Conservation (phyloP, 176 grass and related monocot species). For the Poa pratensis region DNA sequence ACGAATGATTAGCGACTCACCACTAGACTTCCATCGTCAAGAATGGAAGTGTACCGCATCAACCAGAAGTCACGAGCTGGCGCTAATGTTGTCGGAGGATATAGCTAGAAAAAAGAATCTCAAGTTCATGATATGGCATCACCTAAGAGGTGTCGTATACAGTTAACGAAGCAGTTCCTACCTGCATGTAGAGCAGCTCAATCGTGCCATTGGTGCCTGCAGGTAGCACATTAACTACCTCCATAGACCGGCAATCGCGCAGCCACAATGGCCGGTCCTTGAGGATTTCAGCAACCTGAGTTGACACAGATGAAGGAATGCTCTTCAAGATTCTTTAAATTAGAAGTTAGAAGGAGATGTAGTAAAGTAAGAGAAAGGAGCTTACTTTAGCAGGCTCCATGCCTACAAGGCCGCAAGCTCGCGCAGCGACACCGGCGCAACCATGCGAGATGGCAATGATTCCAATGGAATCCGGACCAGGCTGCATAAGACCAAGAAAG, state of each 20-base stretch:
- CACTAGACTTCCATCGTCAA: slow-evolving; percentile 92
- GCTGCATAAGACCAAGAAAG: slow-evolving; percentile 53
- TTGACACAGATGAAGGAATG: neutral
- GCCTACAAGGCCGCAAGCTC: slow-evolving; percentile 93
- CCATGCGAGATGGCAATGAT: slow-evolving; percentile 98
- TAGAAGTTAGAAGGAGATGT: neutral
- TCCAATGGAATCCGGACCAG: slow-evolving; percentile 99
- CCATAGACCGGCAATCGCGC: slow-evolving; percentile 82
- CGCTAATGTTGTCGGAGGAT: slow-evolving; percentile 83
- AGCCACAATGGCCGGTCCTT: slow-evolving; percentile 86
- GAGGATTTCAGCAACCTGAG: slow-evolving; percentile 90
- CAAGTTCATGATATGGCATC: neutral
- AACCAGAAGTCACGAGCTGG: slow-evolving; percentile 93
- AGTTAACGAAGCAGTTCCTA: neutral
- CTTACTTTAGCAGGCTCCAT: slow-evolving; percentile 91
- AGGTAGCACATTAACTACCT: slow-evolving; percentile 71
- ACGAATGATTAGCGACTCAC: slow-evolving; percentile 49
- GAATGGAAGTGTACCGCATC: slow-evolving; percentile 83
- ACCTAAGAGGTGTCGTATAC: neutral
- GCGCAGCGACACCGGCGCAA: slow-evolving; percentile 83
- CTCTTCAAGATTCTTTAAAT: neutral
- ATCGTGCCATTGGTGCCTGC: slow-evolving; percentile 78
- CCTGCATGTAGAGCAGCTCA: slow-evolving; percentile 98
- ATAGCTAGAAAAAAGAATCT: slow-evolving; percentile 50
- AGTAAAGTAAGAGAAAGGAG: slow-evolving; percentile 1